Evolutionary conservation across 2,329 filamentous ascomycete genomes (phyloP), one percentile per base, ranked within the genome.

Genomic region (Epichloe gansuensis): DNA sequence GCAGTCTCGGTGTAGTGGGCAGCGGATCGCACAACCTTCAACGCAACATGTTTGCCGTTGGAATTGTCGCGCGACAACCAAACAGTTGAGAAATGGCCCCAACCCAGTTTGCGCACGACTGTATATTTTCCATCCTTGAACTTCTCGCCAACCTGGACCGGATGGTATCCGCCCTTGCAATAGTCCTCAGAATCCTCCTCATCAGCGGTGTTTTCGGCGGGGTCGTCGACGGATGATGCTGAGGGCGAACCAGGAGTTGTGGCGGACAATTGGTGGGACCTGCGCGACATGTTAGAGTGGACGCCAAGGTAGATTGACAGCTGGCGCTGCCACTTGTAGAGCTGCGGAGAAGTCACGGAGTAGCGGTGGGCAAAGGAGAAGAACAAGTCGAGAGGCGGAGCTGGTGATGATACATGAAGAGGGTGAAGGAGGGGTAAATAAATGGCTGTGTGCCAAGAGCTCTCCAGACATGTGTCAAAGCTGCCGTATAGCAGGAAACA

Each of bases 101-200:
- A 97, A 61, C 91, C 91, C 51, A 97, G 78, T 75, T 97, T 97
- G 72, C 91, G 86, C 69, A 97, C 87, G 54, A 97, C 84, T 15
- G 91, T 93, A 72, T 98, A 98, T 73, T 88, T 91, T 61, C 89
- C 91, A 68, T 97, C 89, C 69, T 97, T 97, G 80, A 96, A 97
- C 65, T 90, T 86, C 73, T 98, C 93, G 62, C 93, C 93, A 55
- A 97, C 86, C 62, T 83, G 80, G 48, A 98, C 93, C 3, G 93
- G 93, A 67, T 98, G 93, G 70, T 97, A 98, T 56, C 93, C 93
- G 64, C 93, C 93, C 73, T 97, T 97, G 80, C 91, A 96, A 75
- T 98, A 98, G 71, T 98, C 93, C 72, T 97, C 91, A 47, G 89
- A 95, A 71, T 98, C 93, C 72, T 98, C 93, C 73, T 98, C 93